Evolutionary conservation across 768 basidiomycete genomes (phyloP).

Genomic region (Tylopilus subfusipes): DNA sequence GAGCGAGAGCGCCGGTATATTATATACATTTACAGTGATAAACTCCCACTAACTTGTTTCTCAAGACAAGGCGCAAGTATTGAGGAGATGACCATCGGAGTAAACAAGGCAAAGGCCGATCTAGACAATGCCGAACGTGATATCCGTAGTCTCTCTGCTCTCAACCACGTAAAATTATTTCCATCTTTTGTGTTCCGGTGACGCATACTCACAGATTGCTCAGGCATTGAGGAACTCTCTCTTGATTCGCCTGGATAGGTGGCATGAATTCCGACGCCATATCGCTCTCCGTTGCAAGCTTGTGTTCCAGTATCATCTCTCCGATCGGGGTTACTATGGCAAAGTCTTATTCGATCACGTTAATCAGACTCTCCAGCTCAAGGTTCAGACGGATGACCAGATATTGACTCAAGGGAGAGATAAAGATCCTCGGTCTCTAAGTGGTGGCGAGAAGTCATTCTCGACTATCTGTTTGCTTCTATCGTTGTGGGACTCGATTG

Average conservation of each 20-base stretch:
- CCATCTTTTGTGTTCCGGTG: background rate
- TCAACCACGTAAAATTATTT: slow-evolving; percentile 58
- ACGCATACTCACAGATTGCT: slow-evolving; percentile 7
- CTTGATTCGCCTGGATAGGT: slow-evolving; percentile 59
- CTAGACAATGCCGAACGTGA: slow-evolving; percentile 60
- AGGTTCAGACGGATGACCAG: slow-evolving; percentile 84
- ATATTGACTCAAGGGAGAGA: slow-evolving; percentile 61
- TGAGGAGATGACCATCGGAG: slow-evolving; percentile 70
- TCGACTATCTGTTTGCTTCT: slow-evolving; percentile 91
- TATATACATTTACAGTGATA: background rate
- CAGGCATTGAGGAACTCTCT: slow-evolving; percentile 71
- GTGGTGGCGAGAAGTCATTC: slow-evolving; percentile 96
- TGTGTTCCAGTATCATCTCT: slow-evolving; percentile 78
- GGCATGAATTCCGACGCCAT: slow-evolving; percentile 86
- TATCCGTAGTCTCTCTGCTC: slow-evolving; percentile 54
- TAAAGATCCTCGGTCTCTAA: slow-evolving; percentile 82
- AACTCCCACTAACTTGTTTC: background rate
- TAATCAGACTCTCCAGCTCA: slow-evolving; percentile 58
- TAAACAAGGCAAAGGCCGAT: slow-evolving; percentile 59
- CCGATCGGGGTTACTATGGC: slow-evolving; percentile 84
- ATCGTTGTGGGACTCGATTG: slow-evolving; percentile 95
- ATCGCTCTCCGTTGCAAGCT: slow-evolving; percentile 86
- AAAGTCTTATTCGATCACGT: slow-evolving; percentile 85
- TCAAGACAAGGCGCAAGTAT: slow-evolving; percentile 70
- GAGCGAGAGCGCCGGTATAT: slow-evolving; percentile 62